phyloP scores from a whole-genome alignment of 345 rosid genomes.

The Melaleuca alternifolia region DNA sequence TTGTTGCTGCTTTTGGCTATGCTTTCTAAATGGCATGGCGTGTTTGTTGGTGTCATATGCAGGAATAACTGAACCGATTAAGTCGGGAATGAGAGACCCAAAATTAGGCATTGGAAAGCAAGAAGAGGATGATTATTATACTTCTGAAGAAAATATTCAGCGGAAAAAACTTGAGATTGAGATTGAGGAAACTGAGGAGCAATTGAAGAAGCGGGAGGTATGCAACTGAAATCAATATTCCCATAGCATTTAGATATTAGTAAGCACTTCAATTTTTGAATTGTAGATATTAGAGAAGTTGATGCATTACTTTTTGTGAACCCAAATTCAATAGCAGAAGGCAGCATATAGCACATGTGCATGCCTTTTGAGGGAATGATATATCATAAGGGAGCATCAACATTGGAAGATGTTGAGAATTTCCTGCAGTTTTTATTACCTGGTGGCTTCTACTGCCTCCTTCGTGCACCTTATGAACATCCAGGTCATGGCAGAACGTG shows the following conservation, averaged over 20 bases:
- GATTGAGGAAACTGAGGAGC: slow-evolving; percentile 86
- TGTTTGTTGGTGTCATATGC: not conserved
- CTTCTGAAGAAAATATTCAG: slow-evolving; percentile 93
- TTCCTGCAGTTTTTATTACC: slow-evolving; percentile 97
- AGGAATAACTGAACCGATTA: slow-evolving; percentile 84
- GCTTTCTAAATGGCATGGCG: not conserved
- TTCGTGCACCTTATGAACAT: slow-evolving; percentile 99
- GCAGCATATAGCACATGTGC: slow-evolving; percentile 68
- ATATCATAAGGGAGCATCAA: slow-evolving; percentile 67
- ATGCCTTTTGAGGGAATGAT: slow-evolving; percentile 69
- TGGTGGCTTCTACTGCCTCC: slow-evolving; percentile 99
- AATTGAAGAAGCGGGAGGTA: slow-evolving; percentile 95
- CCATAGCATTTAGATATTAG: slow-evolving; percentile 10
- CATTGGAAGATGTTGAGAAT: slow-evolving; percentile 74
- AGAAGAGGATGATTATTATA: slow-evolving; percentile 95
- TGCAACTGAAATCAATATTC: slow-evolving; percentile 8
- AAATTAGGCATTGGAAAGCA: slow-evolving; percentile 94
- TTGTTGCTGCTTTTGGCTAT: not conserved
- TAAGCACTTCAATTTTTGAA: not conserved
- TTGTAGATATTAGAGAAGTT: slow-evolving; percentile 31
- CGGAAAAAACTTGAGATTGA: slow-evolving; percentile 82
- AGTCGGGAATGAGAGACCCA: slow-evolving; percentile 89
- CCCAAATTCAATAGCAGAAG: slow-evolving; percentile 52
- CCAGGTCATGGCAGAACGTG: slow-evolving; percentile 99
- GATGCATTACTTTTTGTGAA: slow-evolving; percentile 56